phyloP scores from a whole-genome alignment of 2,329 filamentous ascomycete genomes.

The Stagonosporopsis tanaceti region DNA sequence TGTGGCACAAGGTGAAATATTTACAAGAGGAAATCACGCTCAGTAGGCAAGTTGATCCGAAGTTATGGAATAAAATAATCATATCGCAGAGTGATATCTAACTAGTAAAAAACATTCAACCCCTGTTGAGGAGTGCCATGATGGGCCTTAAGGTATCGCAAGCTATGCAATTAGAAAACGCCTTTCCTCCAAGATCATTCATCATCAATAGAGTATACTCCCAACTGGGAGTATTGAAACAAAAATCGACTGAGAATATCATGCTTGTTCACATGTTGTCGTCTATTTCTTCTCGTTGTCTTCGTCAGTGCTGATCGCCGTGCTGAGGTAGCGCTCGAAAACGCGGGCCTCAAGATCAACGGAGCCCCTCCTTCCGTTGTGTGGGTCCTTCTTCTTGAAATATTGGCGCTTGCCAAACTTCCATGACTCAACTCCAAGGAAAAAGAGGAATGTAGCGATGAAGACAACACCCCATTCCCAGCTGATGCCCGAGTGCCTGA shows the following conservation, averaged over 20 bases:
- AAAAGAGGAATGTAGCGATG: conserved; percentile 68
- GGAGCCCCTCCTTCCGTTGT: conserved; percentile 34
- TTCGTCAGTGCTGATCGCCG: conserved; percentile 40
- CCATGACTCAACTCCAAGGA: conserved; percentile 70
- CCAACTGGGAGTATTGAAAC: conserved; percentile 15
- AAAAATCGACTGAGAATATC: background rate
- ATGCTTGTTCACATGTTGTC: background rate
- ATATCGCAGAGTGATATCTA: conserved; percentile 22
- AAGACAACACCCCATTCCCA: conserved; percentile 77
- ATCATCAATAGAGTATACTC: conserved; percentile 8
- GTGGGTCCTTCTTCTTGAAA: conserved; percentile 39
- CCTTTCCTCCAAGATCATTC: conserved; percentile 19
- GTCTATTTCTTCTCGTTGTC: conserved; percentile 40
- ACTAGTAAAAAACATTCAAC: conserved; percentile 21
- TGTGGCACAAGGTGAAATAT: background rate
- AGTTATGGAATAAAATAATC: conserved; percentile 4
- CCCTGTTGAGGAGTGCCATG: conserved; percentile 15
- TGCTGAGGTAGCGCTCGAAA: conserved; percentile 46
- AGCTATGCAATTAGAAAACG: conserved; percentile 32
- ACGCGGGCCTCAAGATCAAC: conserved; percentile 42
- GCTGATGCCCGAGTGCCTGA: conserved; percentile 69
- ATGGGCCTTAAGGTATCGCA: conserved; percentile 32
- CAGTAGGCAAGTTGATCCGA: background rate
- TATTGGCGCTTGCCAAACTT: conserved; percentile 69
- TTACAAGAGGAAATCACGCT: background rate